Evolutionary conservation across 305 asterid genomes (phyloP), one percentile per base, ranked within the genome.

Genomic region (Stenogyne calaminthoides): DNA sequence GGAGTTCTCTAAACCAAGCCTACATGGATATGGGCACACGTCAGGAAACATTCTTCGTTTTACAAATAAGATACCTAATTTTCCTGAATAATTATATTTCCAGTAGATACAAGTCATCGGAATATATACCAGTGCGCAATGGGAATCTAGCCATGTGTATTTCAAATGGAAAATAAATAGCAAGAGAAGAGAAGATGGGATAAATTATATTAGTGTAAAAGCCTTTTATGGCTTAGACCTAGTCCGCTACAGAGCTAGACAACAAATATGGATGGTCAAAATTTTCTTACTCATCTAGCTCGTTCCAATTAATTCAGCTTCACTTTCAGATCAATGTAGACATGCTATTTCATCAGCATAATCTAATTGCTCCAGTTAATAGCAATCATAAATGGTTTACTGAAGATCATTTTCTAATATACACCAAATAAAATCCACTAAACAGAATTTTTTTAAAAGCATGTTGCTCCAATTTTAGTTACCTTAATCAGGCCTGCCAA

Each of bases 1-100:
- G 99, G 27, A 95, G 96, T 75, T 95, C 99, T 76, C 99, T 84
- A 82, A 95, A 92, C 99, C 99, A 95, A 87, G 99, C 96, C 99
- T 93, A 61, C 74, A 64, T 34, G 15, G 60, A 73, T 25, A 74
- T 8, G 69, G 11, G 20, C 57, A 68, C 42, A 15, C 20, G 56
- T 19, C 22, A 44, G 9, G 8, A 49, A 69, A 11, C 14, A 5
- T 7, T 8, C 36, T 18, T 18, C 52, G 3, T 36, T 19, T 19
- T 37, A 69, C 64, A 58, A 18, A 69, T 55, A 55, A 54, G 59
- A 2, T 18, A 32, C 7, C 63, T 27, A 8, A 20, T 34, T 34
- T 61, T 36, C 47, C 49, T 16, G 1, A 8, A 61, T 34, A 36
- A 20, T 27, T 27, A 12, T 11, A 29, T 25, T 58, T 61, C 67